phyloP scores from a whole-genome alignment of 2,329 filamentous ascomycete species.

The Stylonectria norvegica region DNA sequence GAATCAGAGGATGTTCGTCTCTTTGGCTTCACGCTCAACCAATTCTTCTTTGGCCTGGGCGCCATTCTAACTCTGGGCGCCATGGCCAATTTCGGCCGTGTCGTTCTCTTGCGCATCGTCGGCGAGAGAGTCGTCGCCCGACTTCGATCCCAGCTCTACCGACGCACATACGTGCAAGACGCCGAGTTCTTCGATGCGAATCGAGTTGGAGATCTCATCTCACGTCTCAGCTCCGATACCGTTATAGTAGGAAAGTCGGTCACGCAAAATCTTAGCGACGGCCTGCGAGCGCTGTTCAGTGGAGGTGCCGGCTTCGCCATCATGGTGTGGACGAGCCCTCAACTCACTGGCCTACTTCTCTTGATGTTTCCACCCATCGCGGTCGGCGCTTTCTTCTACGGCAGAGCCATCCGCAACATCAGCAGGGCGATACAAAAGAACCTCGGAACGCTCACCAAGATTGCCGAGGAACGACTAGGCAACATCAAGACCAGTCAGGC shows the following conservation, averaged over 20 bases:
- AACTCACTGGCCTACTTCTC: slow-evolving; percentile 81
- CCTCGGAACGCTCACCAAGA: slow-evolving; percentile 87
- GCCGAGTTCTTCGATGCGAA: slow-evolving; percentile 99
- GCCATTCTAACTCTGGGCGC: slow-evolving; percentile 78
- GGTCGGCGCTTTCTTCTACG: slow-evolving; percentile 87
- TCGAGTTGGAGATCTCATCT: slow-evolving; percentile 92
- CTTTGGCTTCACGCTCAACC: slow-evolving; percentile 78
- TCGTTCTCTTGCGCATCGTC: slow-evolving; percentile 88
- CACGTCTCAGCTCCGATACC: slow-evolving; percentile 89
- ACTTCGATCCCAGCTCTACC: slow-evolving; percentile 83
- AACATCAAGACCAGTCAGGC: slow-evolving; percentile 97
- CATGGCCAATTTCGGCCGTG: slow-evolving; percentile 86
- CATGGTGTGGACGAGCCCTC: slow-evolving; percentile 94
- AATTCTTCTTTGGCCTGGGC: slow-evolving; percentile 83
- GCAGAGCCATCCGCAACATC: slow-evolving; percentile 80
- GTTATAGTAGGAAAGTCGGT: slow-evolving; percentile 98
- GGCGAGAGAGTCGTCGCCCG: slow-evolving; percentile 92
- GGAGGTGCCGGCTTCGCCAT: slow-evolving; percentile 84
- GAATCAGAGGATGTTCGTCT: slow-evolving; percentile 63
- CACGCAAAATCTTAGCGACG: slow-evolving; percentile 95
- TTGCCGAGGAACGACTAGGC: slow-evolving; percentile 94
- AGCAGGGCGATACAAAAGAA: slow-evolving; percentile 93
- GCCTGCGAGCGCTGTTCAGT: slow-evolving; percentile 85
- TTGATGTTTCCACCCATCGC: slow-evolving; percentile 90
- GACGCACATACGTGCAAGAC: slow-evolving; percentile 91